Percentiles rank a stretch among this genome's conserved stretches.
These are phyloP conservation scores for Lachnellula cervina DNA, from an alignment of 2,329 filamentous ascomycete species.

Conservation along the genomic window DNA sequence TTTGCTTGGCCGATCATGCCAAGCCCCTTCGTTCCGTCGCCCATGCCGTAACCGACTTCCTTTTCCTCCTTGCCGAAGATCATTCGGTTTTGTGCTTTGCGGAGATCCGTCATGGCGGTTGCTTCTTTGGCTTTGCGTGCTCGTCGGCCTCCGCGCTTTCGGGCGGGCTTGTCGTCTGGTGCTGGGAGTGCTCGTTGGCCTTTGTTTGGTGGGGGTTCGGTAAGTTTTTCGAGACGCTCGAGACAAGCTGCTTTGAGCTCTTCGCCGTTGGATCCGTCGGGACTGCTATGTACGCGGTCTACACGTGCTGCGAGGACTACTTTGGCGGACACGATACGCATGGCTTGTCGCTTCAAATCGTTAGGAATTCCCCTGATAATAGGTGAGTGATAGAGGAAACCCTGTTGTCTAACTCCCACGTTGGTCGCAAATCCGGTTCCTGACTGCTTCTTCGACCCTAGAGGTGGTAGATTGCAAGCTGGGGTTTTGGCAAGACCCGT, in stretches of 20 bases:
- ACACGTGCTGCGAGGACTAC: slow-evolving; percentile 89
- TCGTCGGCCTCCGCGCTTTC: slow-evolving; percentile 85
- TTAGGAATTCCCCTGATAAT: slow-evolving; percentile 80
- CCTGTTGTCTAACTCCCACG: slow-evolving; percentile 83
- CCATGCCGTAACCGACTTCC: slow-evolving; percentile 84
- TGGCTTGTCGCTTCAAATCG: slow-evolving; percentile 86
- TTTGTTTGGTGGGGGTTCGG: slow-evolving; percentile 85
- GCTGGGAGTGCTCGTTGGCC: slow-evolving; percentile 81
- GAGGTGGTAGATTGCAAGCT: slow-evolving; percentile 84
- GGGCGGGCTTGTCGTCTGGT: slow-evolving; percentile 89
- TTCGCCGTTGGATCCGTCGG: slow-evolving; percentile 78
- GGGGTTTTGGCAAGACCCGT: slow-evolving; percentile 87
- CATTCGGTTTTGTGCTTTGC: slow-evolving; percentile 94
- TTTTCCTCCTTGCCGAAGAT: slow-evolving; percentile 93
- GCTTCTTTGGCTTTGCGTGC: slow-evolving; percentile 95
- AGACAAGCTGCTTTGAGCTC: slow-evolving; percentile 78
- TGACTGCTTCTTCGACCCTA: slow-evolving; percentile 83
- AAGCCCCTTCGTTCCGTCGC: slow-evolving; percentile 79
- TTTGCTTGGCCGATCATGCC: slow-evolving; percentile 92
- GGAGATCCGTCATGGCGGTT: slow-evolving; percentile 91
- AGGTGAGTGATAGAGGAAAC: slow-evolving; percentile 87
- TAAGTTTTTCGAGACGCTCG: slow-evolving; percentile 85
- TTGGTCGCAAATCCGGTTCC: slow-evolving; percentile 85
- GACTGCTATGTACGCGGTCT: slow-evolving; percentile 76
- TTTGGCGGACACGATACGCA: slow-evolving; percentile 92